phyloP scores from a whole-genome alignment of 352 stramenopile species.

The Pythium grandisporangium region DNA sequence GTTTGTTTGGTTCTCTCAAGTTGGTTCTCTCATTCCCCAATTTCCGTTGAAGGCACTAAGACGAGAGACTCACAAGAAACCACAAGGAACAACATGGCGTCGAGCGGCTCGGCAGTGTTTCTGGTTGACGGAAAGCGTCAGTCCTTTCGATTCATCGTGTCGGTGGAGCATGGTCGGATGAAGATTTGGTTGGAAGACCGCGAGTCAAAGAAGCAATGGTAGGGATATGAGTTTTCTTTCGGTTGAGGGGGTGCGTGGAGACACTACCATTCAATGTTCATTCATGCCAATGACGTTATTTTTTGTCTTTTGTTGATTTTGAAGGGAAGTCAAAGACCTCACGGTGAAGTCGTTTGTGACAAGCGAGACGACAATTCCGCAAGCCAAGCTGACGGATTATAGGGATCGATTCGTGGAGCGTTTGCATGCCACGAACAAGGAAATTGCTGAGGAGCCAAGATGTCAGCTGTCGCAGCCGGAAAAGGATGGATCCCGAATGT shows the following conservation, averaged over 20 bases:
- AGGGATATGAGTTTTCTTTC: neutral
- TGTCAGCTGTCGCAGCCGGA: neutral
- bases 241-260: neutral
- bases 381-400: neutral
- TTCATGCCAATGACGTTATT: neutral
- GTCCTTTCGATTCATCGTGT: neutral
- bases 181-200: neutral
- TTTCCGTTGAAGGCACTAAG: too few relatives aligned
- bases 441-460: neutral
- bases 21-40: too few relatives aligned
- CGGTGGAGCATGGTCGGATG: neutral
- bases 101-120: too few relatives aligned
- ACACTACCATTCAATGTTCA: too few relatives aligned
- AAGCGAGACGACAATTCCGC: neutral
- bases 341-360: neutral
- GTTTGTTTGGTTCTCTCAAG: too few relatives aligned
- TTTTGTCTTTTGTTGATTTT: too few relatives aligned
- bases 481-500: too few relatives aligned
- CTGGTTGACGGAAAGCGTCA: too few relatives aligned
- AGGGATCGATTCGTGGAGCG: neutral
- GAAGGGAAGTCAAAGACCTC: neutral
- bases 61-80: too few relatives aligned
- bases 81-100: too few relatives aligned
- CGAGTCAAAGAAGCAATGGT: neutral
- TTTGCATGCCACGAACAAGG: neutral